A percentile compares a stretch with the other conserved stretches of the same genome.
These are phyloP conservation scores for Ceratobasidium sp. DNA, from an alignment of 1,284 basidiomycete genomes.

Conservation along the genomic window DNA sequence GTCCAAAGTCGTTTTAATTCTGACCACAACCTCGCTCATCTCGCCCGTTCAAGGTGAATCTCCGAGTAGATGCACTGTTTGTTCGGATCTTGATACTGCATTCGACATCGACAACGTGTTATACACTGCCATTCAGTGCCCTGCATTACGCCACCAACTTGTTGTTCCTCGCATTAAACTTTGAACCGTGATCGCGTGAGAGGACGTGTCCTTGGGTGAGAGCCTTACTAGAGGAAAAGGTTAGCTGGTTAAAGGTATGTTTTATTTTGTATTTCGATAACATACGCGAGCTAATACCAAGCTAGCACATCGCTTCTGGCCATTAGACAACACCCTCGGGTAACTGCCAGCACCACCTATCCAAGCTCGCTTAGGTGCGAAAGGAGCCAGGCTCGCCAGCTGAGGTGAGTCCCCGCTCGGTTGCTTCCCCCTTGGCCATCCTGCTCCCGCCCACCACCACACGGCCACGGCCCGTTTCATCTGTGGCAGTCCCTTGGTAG, in stretches of 20 bases:
- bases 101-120: background rate
- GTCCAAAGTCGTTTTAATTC: background rate
- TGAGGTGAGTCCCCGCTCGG: constrained; percentile 20
- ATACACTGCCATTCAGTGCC: background rate
- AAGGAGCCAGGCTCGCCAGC: constrained; percentile 1
- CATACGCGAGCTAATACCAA: too few relatives aligned
- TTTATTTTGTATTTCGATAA: too few relatives aligned
- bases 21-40: background rate
- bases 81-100: background rate
- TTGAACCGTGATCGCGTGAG: too few relatives aligned
- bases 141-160: background rate
- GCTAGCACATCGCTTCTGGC: too few relatives aligned
- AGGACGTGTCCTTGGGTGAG: too few relatives aligned
- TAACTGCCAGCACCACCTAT: background rate
- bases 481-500: background rate
- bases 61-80: background rate
- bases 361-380: background rate
- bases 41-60: background rate
- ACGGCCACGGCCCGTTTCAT: background rate
- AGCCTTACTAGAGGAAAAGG: too few relatives aligned
- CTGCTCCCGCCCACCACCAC: background rate
- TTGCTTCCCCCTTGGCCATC: background rate
- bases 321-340: too few relatives aligned
- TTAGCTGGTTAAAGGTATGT: too few relatives aligned
- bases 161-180: too few relatives aligned